Evolutionary conservation across 805 yeast species (phyloP), one percentile per base, ranked within the genome.

Genomic region (Candida maltosa): DNA sequence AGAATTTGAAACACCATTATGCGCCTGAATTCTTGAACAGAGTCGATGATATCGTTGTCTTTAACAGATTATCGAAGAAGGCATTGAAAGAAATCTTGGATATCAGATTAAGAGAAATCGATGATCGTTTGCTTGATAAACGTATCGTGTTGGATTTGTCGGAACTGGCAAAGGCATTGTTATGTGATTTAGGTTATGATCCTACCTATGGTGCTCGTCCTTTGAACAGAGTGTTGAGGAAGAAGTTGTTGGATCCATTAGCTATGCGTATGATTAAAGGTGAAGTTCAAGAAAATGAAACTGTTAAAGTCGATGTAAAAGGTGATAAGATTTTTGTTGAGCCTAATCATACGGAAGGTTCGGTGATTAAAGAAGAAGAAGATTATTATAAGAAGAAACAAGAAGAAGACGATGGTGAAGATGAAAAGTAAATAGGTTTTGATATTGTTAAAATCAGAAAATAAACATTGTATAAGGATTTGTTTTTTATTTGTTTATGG

Each of bases 1-100:
- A 87, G 8, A 66, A 76, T 6, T 79, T 93, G 75, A 82, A 75
- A 47, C 65, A 63, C 29, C 62, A 76, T 48, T 93, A 93, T 51
- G 89, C 97, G 14, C 98, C 98, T 0, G 98, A 93, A 60, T 93
- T 93, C 51, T 73, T 93, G 56, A 93, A 93, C 59, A 80, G 98
- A 57, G 75, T 93, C 48, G 97, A 93, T 53, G 97, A 93, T 44
- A 78, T 87, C n/a, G 69, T 93, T 12, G 88, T 93, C 2, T 93
- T 93, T 72, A 93, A 93, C 67, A 78, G 96, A 52, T 69, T 93
- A 17, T 83, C 96, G 3, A 85, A 82, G 53, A 54, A 60, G 2
- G 86, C 94, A 1, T 69, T 93, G 45, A 69, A 82, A 45, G 75
- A 75, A 32, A 93, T 93, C 46, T 91, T 93, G 34, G 91, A 89